These are phyloP conservation scores for Chlamydomonas sp. DNA, from an alignment of 139 green algal genomes.

Conservation along the genomic window DNA sequence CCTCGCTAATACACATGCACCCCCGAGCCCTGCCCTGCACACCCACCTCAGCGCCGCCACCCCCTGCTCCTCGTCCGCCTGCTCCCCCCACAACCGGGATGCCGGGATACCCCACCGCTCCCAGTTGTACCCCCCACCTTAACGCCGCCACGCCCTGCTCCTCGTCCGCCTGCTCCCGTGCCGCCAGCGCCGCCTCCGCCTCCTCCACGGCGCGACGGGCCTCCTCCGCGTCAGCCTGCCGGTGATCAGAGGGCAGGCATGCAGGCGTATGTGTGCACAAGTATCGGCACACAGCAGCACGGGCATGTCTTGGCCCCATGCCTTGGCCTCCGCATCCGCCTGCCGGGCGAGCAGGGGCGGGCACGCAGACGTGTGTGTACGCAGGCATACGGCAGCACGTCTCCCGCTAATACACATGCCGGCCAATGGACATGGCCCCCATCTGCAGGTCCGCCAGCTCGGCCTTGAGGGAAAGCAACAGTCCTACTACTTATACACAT, in stretches of 20 bases:
- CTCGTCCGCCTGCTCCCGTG: constrained; percentile 40
- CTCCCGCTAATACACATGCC: constrained; percentile 8
- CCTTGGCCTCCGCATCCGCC: too few species aligned
- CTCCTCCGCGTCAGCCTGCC: constrained; percentile 55
- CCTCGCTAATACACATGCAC: neutral
- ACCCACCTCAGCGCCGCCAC: neutral
- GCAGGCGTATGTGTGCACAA: too few species aligned
- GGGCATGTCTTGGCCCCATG: neutral
- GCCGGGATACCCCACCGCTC: too few species aligned
- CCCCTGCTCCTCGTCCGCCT: neutral
- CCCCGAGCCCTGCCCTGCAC: neutral
- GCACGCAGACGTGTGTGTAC: too few species aligned
- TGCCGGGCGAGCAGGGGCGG: too few species aligned
- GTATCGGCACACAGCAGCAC: neutral
- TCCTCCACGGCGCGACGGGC: constrained; percentile 46
- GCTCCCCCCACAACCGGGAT: neutral
- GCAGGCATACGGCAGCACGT: too few species aligned
- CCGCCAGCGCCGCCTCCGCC: constrained; percentile 46
- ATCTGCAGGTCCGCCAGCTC: constrained; percentile 50
- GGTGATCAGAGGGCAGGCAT: too few species aligned
- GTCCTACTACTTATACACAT: too few species aligned
- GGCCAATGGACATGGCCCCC: neutral
- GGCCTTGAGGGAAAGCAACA: too few species aligned
- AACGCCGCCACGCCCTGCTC: constrained; percentile 22
- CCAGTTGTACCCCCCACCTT: too few species aligned